phyloP scores from a whole-genome alignment of 2,329 filamentous ascomycete genomes.

The Pestalotiopsis sp. region DNA sequence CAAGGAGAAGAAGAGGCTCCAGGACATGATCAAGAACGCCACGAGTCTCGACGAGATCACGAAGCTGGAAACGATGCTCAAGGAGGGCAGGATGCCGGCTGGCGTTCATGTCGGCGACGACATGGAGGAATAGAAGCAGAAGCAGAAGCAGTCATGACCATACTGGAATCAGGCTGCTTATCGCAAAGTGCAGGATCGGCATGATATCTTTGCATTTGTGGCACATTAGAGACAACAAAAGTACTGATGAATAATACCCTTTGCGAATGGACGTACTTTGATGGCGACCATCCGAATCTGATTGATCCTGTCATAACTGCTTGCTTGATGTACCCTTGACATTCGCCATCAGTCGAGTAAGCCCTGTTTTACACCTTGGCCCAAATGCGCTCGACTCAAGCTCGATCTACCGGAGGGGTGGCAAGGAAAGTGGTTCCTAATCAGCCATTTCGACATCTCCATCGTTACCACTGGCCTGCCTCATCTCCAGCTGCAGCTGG shows the following conservation, averaged over 20 bases:
- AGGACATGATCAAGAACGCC: slow-evolving; percentile 85
- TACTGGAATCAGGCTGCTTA: background rate
- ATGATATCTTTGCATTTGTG: background rate
- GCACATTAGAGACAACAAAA: background rate
- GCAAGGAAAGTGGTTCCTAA: slow-evolving; percentile 30
- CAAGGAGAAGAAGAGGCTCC: slow-evolving; percentile 81
- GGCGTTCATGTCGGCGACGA: slow-evolving; percentile 59
- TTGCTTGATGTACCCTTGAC: background rate
- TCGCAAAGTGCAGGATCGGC: background rate
- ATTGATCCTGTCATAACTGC: background rate
- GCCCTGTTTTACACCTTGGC: too few relatives aligned
- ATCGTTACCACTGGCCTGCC: slow-evolving; percentile 45
- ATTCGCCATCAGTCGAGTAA: too few relatives aligned
- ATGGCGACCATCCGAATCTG: background rate
- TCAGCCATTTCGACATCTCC: slow-evolving; percentile 63
- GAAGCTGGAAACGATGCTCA: slow-evolving; percentile 85
- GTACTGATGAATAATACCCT: background rate
- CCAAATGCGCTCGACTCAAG: background rate
- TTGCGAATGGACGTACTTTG: background rate
- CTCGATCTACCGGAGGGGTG: background rate
- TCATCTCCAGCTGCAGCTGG: slow-evolving; percentile 58
- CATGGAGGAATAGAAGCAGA: slow-evolving; percentile 59
- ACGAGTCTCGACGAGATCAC: slow-evolving; percentile 90
- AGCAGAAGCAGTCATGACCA: background rate
- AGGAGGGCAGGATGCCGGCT: slow-evolving; percentile 81